phyloP scores from a whole-genome alignment of 2,329 filamentous ascomycete genomes.

The Ophiostoma sp. region DNA sequence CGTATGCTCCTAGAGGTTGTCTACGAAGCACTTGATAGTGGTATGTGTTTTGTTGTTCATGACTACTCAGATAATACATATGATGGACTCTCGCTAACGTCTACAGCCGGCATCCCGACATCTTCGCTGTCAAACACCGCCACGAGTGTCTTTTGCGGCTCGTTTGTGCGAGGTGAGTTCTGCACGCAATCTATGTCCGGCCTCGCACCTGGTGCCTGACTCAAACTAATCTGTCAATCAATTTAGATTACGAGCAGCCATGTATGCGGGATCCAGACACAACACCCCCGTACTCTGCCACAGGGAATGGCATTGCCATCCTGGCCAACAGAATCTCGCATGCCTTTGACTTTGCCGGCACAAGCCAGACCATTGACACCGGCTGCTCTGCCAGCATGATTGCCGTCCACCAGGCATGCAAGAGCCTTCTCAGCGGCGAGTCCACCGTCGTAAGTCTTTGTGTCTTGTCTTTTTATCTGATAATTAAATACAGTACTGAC shows the following conservation, averaged over 20 bases:
- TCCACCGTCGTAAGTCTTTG: conserved; percentile 34
- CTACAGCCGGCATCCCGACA: conserved; percentile 40
- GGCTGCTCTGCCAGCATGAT: conserved; percentile 54
- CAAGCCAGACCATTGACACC: conserved; percentile 54
- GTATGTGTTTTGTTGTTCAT: conserved; percentile 31
- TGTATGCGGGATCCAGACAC: conserved; percentile 47
- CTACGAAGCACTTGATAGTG: conserved; percentile 48
- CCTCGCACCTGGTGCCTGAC: not conserved
- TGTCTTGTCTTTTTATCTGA: not conserved
- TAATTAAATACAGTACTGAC: not conserved
- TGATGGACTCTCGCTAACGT: conserved; percentile 7
- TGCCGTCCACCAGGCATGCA: conserved; percentile 48
- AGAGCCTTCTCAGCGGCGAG: conserved; percentile 44
- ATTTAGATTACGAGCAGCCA: conserved; percentile 44
- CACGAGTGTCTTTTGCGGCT: conserved; percentile 46
- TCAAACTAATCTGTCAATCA: conserved; percentile 25
- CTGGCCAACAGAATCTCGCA: conserved; percentile 53
- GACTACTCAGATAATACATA: no score
- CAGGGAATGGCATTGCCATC: conserved; percentile 49
- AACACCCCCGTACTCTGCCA: conserved; percentile 48
- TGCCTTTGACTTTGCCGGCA: conserved; percentile 50
- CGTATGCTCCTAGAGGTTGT: conserved; percentile 47
- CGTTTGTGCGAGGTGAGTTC: conserved; percentile 44
- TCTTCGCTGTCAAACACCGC: conserved; percentile 42
- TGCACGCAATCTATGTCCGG: conserved; percentile 18